Conservation (phyloP, 495 filamentous ascomycete genomes). For the Penicillium waksmanii region DNA sequence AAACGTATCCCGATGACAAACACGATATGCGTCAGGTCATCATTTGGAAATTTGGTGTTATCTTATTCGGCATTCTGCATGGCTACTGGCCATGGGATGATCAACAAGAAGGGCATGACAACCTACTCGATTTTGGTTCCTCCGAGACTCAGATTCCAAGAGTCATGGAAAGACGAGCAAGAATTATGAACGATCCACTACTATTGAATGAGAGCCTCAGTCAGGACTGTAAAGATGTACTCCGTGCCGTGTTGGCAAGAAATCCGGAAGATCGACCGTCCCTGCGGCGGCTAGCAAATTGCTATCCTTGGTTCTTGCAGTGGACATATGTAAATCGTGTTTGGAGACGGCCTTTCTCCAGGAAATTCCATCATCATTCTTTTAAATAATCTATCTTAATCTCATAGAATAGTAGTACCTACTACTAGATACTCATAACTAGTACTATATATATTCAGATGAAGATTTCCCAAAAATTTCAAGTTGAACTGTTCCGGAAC, state of each 20-base stretch:
- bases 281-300: constrained; percentile 14
- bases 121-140: neutral
- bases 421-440: neutral
- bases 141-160: constrained; percentile 23
- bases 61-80: constrained; percentile 30
- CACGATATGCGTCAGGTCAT: constrained; percentile 14
- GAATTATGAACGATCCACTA: constrained; percentile 26
- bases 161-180: constrained; percentile 15
- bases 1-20: neutral
- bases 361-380: neutral
- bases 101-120: constrained; percentile 6
- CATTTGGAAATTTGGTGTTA: constrained; percentile 29
- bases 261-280: constrained; percentile 21
- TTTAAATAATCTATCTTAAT: neutral
- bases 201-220: constrained; percentile 25
- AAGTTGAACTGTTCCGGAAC: no score
- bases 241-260: constrained; percentile 26
- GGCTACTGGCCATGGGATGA: constrained; percentile 34
- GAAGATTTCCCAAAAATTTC: no score
- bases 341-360: constrained; percentile 18
- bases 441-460: no score
- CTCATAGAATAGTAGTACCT: neutral
- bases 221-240: constrained; percentile 30
- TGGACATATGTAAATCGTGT: constrained; percentile 19
- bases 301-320: constrained; percentile 30